Percentiles rank a stretch among this genome's conserved stretches.
phyloP scores from a whole-genome alignment of 1,284 basidiomycete genomes.

The Trichosporon coremiiforme region DNA sequence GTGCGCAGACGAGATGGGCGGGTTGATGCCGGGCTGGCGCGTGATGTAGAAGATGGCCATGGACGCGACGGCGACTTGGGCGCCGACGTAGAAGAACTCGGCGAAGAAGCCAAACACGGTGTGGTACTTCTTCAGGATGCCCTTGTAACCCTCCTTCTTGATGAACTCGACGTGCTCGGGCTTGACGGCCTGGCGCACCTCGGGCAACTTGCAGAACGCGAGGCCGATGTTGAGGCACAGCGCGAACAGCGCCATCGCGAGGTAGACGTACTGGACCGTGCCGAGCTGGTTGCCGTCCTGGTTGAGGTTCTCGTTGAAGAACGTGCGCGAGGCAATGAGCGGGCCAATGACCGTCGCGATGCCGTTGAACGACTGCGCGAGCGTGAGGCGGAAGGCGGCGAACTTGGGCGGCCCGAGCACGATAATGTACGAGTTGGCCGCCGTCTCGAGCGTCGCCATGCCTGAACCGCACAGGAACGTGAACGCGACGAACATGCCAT shows the following conservation, averaged over 20 bases:
- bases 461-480: slow-evolving; percentile 44
- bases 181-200: slow-evolving; percentile 40
- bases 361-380: slow-evolving; percentile 47
- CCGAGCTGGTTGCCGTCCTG: slow-evolving; percentile 34
- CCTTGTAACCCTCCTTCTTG: slow-evolving; percentile 33
- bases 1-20: slow-evolving; percentile 28
- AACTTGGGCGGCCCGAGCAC: slow-evolving; percentile 42
- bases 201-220: slow-evolving; percentile 43
- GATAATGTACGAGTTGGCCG: slow-evolving; percentile 45
- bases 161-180: slow-evolving; percentile 32
- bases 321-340: slow-evolving; percentile 41
- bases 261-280: slow-evolving; percentile 49
- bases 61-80: slow-evolving; percentile 45
- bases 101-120: slow-evolving; percentile 38
- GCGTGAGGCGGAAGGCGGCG: slow-evolving; percentile 40
- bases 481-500: slow-evolving; percentile 40
- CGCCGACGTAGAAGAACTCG: slow-evolving; percentile 40
- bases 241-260: slow-evolving; percentile 39
- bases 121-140: slow-evolving; percentile 42
- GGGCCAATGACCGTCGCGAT: slow-evolving; percentile 47
- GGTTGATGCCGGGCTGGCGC: slow-evolving; percentile 36
- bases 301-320: slow-evolving; percentile 37
- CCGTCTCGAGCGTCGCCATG: slow-evolving; percentile 45
- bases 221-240: slow-evolving; percentile 37
- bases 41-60: slow-evolving; percentile 42